A percentile compares a stretch with the other conserved stretches of the same genome.
Evolutionary conservation across 2,329 filamentous ascomycete species (phyloP).

Genomic region (Sporothrix phasma): DNA sequence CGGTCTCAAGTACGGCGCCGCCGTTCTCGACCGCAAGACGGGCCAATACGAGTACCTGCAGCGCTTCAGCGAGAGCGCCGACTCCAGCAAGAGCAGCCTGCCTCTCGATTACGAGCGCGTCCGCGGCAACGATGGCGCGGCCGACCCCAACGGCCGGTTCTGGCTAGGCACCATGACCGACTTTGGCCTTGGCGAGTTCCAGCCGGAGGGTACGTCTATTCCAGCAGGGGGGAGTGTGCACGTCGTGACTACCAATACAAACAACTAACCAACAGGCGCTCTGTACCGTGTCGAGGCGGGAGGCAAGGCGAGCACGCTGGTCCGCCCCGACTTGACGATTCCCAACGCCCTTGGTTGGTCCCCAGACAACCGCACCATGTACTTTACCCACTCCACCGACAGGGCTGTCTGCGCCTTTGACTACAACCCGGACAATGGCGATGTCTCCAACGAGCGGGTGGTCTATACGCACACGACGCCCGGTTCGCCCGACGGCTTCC

Average conservation of each 20-base stretch:
- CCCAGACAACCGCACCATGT: constrained; percentile 60
- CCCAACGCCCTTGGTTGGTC: constrained; percentile 84
- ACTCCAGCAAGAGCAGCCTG: constrained; percentile 16
- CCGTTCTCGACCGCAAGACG: constrained; percentile 58
- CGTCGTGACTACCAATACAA: too few species aligned
- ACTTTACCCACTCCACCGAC: constrained; percentile 70
- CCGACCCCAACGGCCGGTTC: constrained; percentile 70
- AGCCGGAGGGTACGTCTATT: constrained; percentile 49
- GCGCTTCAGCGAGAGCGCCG: constrained; percentile 33
- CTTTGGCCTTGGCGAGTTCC: constrained; percentile 45
- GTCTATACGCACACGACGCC: constrained; percentile 61
- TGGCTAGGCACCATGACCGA: constrained; percentile 87
- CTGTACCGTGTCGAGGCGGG: constrained; percentile 59
- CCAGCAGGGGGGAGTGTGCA: too few species aligned
- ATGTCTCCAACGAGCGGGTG: constrained; percentile 56
- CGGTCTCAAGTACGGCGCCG: constrained; percentile 72
- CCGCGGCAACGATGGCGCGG: constrained; percentile 70
- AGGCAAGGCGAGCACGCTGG: constrained; percentile 47
- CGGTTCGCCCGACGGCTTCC: constrained; percentile 73
- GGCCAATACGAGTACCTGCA: constrained; percentile 45
- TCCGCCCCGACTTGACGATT: constrained; percentile 59
- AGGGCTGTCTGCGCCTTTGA: constrained; percentile 64
- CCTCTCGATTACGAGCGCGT: constrained; percentile 40
- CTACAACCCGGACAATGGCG: constrained; percentile 55
- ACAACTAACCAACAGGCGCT: constrained; percentile 48